Percentiles rank a stretch among this genome's conserved stretches.
Evolutionary conservation across 2,329 filamentous ascomycete genomes (phyloP).

Genomic region (Atkinsonella hypoxylon): DNA sequence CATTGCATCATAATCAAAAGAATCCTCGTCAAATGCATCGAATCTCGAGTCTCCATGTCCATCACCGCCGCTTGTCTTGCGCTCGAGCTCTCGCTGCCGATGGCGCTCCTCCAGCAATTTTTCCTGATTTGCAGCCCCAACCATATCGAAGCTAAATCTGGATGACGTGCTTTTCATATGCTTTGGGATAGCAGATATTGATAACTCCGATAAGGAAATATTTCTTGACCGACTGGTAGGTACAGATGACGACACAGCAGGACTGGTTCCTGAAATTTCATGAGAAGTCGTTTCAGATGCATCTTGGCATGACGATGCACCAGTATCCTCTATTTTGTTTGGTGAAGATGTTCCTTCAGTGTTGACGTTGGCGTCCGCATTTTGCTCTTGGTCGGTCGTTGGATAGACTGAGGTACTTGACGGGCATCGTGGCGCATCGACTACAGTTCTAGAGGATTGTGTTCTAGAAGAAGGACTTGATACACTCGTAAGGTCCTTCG

Average conservation of each 20-base stretch:
- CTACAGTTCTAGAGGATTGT: not conserved
- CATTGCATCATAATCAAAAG: constrained; percentile 50
- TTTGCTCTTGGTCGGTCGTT: not conserved
- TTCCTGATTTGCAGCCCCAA: constrained; percentile 54
- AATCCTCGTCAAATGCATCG: constrained; percentile 51
- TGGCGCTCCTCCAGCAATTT: constrained; percentile 63
- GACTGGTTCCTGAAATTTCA: not conserved
- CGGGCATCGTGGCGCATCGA: not conserved
- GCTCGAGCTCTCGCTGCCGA: constrained; percentile 53
- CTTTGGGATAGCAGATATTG: constrained; percentile 40
- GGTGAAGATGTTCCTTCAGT: not conserved
- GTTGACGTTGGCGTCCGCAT: not conserved
- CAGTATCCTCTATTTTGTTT: not conserved
- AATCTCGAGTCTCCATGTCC: constrained; percentile 38
- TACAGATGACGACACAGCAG: constrained; percentile 10
- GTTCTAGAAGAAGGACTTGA: not conserved
- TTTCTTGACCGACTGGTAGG: constrained; percentile 36
- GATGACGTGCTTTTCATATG: constrained; percentile 69
- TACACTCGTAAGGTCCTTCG: not conserved
- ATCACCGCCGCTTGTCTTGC: constrained; percentile 30
- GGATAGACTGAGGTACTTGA: not conserved
- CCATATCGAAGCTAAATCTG: constrained; percentile 73
- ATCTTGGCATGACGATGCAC: not conserved
- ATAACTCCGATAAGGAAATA: constrained; percentile 37
- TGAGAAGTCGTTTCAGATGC: not conserved